phyloP scores from a whole-genome alignment of 257 asterid species.

The Fraxinus quadrangulata region DNA sequence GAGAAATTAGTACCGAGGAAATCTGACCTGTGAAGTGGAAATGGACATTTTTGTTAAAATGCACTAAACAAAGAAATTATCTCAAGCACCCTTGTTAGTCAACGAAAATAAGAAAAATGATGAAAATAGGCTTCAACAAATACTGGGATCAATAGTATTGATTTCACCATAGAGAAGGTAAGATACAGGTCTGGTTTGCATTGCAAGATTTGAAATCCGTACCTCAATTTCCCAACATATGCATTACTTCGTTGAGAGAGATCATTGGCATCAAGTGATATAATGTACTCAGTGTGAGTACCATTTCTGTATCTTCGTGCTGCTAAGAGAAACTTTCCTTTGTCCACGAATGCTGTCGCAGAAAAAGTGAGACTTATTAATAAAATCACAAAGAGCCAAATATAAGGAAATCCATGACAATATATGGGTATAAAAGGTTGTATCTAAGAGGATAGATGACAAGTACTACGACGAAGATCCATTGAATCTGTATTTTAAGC shows the following conservation, averaged over 20 bases:
- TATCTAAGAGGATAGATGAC: background rate
- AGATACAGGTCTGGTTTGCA: conserved; percentile 9
- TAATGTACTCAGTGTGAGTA: conserved; percentile 75
- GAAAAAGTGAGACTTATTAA: conserved; percentile 21
- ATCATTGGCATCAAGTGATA: conserved; percentile 81
- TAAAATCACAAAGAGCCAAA: conserved; percentile 8
- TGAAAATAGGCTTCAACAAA: background rate
- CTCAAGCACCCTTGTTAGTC: background rate
- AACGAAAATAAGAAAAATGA: background rate
- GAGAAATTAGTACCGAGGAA: conserved; percentile 90
- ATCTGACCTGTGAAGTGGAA: conserved; percentile 65
- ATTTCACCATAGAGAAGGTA: background rate
- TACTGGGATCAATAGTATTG: background rate
- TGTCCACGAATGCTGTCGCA: conserved; percentile 68
- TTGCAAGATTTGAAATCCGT: conserved; percentile 20
- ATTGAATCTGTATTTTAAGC: background rate
- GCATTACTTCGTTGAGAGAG: conserved; percentile 90
- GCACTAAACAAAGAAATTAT: background rate
- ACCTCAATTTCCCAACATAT: conserved; percentile 95
- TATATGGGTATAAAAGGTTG: conserved; percentile 4
- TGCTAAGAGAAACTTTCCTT: conserved; percentile 92
- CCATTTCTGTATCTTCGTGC: conserved; percentile 82
- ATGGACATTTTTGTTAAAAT: conserved; percentile 9
- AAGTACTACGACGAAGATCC: background rate
- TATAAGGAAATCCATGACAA: background rate